Evolutionary conservation across 2,329 filamentous ascomycete genomes (phyloP), one percentile per base, ranked within the genome.

Genomic region (Arthrobotrys sinensis): DNA sequence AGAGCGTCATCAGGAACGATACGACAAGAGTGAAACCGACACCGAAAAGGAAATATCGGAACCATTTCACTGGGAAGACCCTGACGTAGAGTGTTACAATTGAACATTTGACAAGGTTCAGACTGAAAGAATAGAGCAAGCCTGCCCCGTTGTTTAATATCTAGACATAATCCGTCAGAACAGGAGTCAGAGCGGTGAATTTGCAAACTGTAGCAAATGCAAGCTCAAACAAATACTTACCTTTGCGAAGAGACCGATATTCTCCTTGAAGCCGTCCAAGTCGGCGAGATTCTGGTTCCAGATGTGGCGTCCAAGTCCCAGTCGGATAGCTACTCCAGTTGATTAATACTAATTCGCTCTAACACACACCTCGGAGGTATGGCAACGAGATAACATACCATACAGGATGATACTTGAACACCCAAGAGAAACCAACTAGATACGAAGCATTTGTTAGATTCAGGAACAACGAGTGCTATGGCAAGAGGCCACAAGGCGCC

Each of bases 351-450:
- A 2, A 24, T 24, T 16, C 28, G 28, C 12, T 21, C 5, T 12
- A 21, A 12, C 7, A 21, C 3, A 7, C 36, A 11, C 4, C 40
- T 6, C 12, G 16, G 16, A 40, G n/a, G 24, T 7, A 38, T 46
- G 4, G n/a, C 7, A 12, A 6, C 11, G 21, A n/a, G 16, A 8
- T n/a, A 12, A 16, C 67, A 40, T 78, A 78, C 75, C 48, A 28
- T 78, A 78, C 68, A 78, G 10, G n/a, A 78, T 78, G 1, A 78
- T 36, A 32, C 75, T 78, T 63, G 75, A 78, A 32, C 67, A 78
- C 46, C 52, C 63, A 19, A 78, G 67, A n/a, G 75, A 78, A 48
- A 66, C 75, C 16, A 71, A 3, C 75, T 78, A 55, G 1, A 57
- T 14, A 7, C 1, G 38, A 19, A 11, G n/a, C 19, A 14, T 65